A percentile compares a stretch with the other conserved stretches of the same genome.
Conservation (phyloP, 257 asterid genomes). For the Eucommia ulmoides region DNA sequence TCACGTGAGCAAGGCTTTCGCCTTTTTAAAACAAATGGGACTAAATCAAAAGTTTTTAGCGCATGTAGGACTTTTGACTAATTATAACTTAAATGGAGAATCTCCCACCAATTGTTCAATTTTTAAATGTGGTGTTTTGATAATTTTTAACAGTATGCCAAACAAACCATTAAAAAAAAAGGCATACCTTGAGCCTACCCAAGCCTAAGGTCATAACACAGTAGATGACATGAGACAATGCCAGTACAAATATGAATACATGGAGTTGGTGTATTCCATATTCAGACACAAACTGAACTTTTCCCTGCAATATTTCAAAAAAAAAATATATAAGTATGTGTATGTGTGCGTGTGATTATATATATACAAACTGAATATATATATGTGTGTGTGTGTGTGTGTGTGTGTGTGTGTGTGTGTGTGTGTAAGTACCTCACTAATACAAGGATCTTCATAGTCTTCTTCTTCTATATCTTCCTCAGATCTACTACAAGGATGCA, state of each 20-base stretch:
- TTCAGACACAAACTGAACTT: not conserved
- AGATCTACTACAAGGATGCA: constrained; percentile 78
- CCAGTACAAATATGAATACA: not conserved
- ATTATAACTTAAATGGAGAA: no score
- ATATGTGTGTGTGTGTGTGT: not conserved
- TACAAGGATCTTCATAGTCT: not conserved
- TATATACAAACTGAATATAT: not conserved
- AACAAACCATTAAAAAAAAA: not conserved
- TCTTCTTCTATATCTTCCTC: constrained; percentile 7
- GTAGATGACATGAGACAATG: not conserved
- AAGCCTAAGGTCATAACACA: not conserved
- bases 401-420: not conserved
- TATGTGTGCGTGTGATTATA: not conserved
- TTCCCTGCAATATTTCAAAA: not conserved
- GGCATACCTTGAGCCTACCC: not conserved
- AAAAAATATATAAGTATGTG: no score
- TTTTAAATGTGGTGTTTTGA: not conserved
- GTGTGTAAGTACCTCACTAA: not conserved
- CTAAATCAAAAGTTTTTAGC: no score
- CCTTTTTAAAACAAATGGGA: no score
- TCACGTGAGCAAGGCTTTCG: no score
- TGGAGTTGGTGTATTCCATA: not conserved
- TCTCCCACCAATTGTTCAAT: no score
- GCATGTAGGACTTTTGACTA: no score
- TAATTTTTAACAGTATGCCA: not conserved